Conservation (phyloP, 306 rosid species). For the Prunus campanulata region DNA sequence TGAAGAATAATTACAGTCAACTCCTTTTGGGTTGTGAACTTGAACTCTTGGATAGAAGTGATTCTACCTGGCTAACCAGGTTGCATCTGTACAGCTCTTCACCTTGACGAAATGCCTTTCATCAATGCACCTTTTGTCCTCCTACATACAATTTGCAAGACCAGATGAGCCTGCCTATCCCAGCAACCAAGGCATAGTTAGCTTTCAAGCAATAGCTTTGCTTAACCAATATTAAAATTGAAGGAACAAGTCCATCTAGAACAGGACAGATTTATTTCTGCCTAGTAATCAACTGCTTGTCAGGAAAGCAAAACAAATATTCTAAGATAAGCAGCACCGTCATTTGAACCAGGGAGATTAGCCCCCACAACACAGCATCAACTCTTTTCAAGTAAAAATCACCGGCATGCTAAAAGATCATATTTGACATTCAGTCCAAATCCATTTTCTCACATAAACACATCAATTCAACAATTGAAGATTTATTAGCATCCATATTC, state of each 20-base stretch:
- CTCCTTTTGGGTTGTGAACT: not conserved
- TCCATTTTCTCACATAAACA: not conserved
- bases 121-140: conserved; percentile 6
- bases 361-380: conserved; percentile 4
- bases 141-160: conserved; percentile 11
- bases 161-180: conserved; percentile 34
- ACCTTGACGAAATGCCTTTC: conserved; percentile 10
- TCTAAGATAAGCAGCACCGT: not conserved
- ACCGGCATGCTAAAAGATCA: not conserved
- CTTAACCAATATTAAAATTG: not conserved
- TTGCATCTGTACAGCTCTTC: conserved; percentile 34
- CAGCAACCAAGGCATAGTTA: not conserved
- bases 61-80: conserved; percentile 4
- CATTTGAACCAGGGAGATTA: not conserved
- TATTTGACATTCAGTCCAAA: not conserved
- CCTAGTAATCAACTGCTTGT: not conserved
- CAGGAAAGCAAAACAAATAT: not conserved
- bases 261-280: not conserved
- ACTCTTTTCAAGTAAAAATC: not conserved
- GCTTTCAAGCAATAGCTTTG: not conserved
- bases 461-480: not conserved
- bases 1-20: not conserved
- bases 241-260: not conserved
- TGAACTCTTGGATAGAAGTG: conserved; percentile 1
- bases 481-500: not conserved